These are phyloP conservation scores for Globisporangium alternatum DNA, from an alignment of 352 stramenopile species.

Conservation along the genomic window DNA sequence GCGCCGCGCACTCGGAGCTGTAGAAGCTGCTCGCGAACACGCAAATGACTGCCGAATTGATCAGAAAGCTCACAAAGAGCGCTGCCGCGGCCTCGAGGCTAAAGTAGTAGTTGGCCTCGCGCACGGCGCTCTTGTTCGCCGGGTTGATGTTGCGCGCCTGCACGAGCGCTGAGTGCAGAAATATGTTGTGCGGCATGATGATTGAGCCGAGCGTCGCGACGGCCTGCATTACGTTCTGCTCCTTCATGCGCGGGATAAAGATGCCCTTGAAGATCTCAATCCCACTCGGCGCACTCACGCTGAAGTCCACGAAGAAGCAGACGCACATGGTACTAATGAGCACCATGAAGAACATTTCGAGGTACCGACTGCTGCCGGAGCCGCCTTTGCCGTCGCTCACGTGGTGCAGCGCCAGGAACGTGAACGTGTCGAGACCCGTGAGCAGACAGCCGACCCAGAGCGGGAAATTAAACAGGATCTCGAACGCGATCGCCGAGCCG, in stretches of 20 bases:
- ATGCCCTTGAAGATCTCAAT: slow-evolving; percentile 70
- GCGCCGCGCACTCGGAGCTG: slow-evolving; percentile 42
- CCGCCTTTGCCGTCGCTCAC: slow-evolving; percentile 54
- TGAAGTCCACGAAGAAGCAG: slow-evolving; percentile 92
- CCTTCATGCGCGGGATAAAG: slow-evolving; percentile 78
- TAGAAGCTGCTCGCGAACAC: slow-evolving; percentile 95
- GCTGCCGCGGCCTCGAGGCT: slow-evolving; percentile 91
- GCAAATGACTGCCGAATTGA: slow-evolving; percentile 91
- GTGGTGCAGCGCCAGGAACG: slow-evolving; percentile 91
- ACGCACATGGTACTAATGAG: slow-evolving; percentile 93
- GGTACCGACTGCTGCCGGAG: slow-evolving; percentile 27
- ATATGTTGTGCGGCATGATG: slow-evolving; percentile 95
- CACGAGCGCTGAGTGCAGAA: slow-evolving; percentile 88
- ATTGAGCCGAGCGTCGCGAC: slow-evolving; percentile 93
- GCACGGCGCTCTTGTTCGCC: slow-evolving; percentile 28
- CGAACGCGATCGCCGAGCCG: slow-evolving; percentile 89
- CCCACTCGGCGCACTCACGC: slow-evolving; percentile 59
- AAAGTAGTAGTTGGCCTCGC: slow-evolving; percentile 92
- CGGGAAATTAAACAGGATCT: slow-evolving; percentile 88
- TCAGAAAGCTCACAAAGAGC: slow-evolving; percentile 93
- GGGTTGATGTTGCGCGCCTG: slow-evolving; percentile 51
- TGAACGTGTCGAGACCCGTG: slow-evolving; percentile 90
- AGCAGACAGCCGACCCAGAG: slow-evolving; percentile 89
- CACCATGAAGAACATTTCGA: slow-evolving; percentile 87
- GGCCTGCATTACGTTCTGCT: slow-evolving; percentile 74